A percentile compares a stretch with the other conserved stretches of the same genome.
phyloP scores from a whole-genome alignment of 148 eudicot genomes.

The Fallopia convolvulus region DNA sequence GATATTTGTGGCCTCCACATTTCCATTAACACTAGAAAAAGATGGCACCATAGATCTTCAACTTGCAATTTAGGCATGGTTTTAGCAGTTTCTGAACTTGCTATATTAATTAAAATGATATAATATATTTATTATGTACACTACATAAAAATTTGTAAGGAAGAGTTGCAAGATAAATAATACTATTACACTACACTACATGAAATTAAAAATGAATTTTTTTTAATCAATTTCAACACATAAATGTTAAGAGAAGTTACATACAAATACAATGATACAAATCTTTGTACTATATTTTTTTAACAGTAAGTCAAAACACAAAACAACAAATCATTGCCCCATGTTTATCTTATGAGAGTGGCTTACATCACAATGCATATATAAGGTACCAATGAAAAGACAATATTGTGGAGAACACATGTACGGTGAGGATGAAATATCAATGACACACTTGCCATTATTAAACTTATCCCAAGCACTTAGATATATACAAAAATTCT shows the following conservation, averaged over 20 bases:
- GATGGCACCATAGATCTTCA: not conserved
- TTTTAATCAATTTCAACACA: not conserved
- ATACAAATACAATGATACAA: not conserved
- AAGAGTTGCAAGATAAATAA: too few relatives aligned
- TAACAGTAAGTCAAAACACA: not conserved
- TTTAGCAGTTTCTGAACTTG: too few relatives aligned
- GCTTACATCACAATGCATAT: slow-evolving; percentile 42
- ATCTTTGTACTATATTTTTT: not conserved
- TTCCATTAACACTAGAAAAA: not conserved
- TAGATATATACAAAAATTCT: slow-evolving; percentile 3
- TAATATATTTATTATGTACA: too few relatives aligned
- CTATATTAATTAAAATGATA: too few relatives aligned
- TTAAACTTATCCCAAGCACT: slow-evolving; percentile 5
- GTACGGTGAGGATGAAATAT: slow-evolving; percentile 46
- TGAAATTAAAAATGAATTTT: too few relatives aligned
- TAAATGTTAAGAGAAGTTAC: not conserved
- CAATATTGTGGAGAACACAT: slow-evolving; percentile 33
- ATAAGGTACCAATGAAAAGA: slow-evolving; percentile 36
- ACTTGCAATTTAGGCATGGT: not conserved
- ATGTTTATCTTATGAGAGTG: slow-evolving; percentile 24
- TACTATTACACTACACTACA: too few relatives aligned
- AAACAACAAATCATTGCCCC: not conserved
- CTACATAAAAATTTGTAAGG: too few relatives aligned
- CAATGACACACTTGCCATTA: slow-evolving; percentile 18
- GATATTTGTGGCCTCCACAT: slow-evolving; percentile 2